Percentiles rank a stretch among this genome's conserved stretches.
Conservation (phyloP, 768 basidiomycete species). For the Coprinellus micaceus region DNA sequence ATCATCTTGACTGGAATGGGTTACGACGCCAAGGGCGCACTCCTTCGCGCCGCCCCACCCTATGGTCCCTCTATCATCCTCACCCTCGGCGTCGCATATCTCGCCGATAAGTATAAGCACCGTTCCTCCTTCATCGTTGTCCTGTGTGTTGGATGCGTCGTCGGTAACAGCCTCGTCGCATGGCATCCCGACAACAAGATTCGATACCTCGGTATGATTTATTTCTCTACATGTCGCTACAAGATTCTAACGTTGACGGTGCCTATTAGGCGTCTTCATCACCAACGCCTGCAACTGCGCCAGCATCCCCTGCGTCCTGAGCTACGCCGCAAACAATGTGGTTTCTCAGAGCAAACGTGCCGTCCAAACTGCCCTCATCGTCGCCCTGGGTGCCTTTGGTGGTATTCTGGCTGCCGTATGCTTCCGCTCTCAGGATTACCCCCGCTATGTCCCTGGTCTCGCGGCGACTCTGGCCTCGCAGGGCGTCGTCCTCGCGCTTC, state of each 20-base stretch:
- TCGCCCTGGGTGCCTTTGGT: constrained; percentile 39
- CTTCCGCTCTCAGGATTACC: constrained; percentile 39
- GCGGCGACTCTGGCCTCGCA: constrained; percentile 38
- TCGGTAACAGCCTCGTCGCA: constrained; percentile 36
- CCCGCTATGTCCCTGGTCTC: constrained; percentile 42
- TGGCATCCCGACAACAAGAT: constrained; percentile 34
- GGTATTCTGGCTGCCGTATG: constrained; percentile 42
- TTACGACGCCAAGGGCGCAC: constrained; percentile 30
- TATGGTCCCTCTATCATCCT: constrained; percentile 40
- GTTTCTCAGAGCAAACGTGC: constrained; percentile 45
- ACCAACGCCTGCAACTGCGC: constrained; percentile 41
- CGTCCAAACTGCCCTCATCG: constrained; percentile 37
- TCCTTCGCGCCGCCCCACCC: constrained; percentile 46
- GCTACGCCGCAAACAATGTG: constrained; percentile 45
- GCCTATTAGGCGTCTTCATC: constrained; percentile 37
- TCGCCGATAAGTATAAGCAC: constrained; percentile 42
- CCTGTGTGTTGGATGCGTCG: constrained; percentile 34
- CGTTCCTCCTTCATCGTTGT: constrained; percentile 40
- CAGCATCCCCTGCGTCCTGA: constrained; percentile 41
- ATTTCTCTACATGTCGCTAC: not conserved
- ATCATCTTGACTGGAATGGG: constrained; percentile 46
- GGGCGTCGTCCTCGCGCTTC: constrained; percentile 30
- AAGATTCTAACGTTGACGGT: not conserved
- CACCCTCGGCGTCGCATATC: constrained; percentile 42
- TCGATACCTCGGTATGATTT: constrained; percentile 42